Evolutionary conservation across 805 yeast species (phyloP), one percentile per base, ranked within the genome.

Genomic region (Suhomyces faveliae): DNA sequence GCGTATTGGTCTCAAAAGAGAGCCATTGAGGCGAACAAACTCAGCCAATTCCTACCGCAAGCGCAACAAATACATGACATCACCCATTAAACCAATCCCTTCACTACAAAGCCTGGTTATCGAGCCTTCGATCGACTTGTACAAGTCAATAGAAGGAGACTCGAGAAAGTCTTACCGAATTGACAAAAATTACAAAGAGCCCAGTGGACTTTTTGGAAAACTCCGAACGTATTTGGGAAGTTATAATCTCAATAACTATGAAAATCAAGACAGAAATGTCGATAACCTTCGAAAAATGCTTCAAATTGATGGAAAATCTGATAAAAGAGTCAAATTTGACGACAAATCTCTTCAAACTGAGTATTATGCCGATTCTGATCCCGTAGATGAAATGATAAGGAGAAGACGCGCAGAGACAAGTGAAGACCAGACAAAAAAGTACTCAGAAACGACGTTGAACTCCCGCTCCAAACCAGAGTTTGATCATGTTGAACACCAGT

Each of bases 201-300:
- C 37, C 21, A 17, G n/a, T 17, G 43, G 43, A 8, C 33, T 20
- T 9, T 52, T 13, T 48, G 50, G 46, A 3, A 48, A 52, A 35
- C 45, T 59, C 22, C 39, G 56, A 27, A 45, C 43, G 4, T 53
- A 54, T 39, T 46, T 58, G 30, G 51, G 50, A 9, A 51, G 35
- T 1, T 51, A 54, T 27, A 46, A 41, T 42, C 47, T 59, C 27
- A 51, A 52, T 6, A 48, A 44, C 13, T 25, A 43, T 33, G 60
- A 53, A 12, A 23, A 46, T 9, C 56, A 51, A n/a, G 53, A 53
- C 17, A 40, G 46, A 7, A 53, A 53, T 39, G 52, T 59, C 10
- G 45, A 52, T 9, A 38, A 30, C 9, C 48, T 62, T 27, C 51
- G 50, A 24, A 33, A 33, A 17, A 33, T 33, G 21, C 37, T 33